phyloP scores from a whole-genome alignment of 129 eudicot genomes.

The Escallonia herrerae region DNA sequence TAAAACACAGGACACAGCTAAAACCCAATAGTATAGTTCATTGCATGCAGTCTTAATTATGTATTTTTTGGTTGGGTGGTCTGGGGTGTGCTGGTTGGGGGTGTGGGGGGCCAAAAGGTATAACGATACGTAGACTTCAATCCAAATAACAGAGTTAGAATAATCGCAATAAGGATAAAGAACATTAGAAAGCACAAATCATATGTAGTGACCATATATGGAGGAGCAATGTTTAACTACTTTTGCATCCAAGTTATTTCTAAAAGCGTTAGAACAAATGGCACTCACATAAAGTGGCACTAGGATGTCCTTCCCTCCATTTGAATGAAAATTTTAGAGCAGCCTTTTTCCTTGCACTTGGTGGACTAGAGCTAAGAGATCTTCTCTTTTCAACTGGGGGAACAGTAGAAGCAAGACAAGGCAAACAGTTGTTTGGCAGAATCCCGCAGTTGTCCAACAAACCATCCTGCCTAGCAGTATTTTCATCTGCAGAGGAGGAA shows the following conservation, averaged over 20 bases:
- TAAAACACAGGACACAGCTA: no score
- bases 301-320: slow-evolving; percentile 70
- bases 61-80: no score
- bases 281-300: slow-evolving; percentile 41
- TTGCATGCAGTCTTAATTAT: no score
- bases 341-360: slow-evolving; percentile 57
- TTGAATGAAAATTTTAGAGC: slow-evolving; percentile 60
- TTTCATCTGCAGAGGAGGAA: slow-evolving; percentile 37
- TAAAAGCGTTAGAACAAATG: background rate
- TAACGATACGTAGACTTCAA: no score
- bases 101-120: no score
- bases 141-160: no score
- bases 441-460: slow-evolving; percentile 66
- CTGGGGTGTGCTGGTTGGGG: no score
- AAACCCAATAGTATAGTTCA: no score
- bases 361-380: slow-evolving; percentile 57
- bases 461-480: slow-evolving; percentile 36
- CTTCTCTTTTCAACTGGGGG: slow-evolving; percentile 60
- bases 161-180: no score
- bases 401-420: slow-evolving; percentile 73
- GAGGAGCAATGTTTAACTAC: background rate
- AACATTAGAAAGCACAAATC: no score
- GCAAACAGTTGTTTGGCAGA: slow-evolving; percentile 70
- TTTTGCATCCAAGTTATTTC: background rate
- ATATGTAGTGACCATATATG: no score